Base-by-base conservation (phyloP, 2,329 filamentous ascomycete genomes). In the Geosmithia putterillii region DNA sequence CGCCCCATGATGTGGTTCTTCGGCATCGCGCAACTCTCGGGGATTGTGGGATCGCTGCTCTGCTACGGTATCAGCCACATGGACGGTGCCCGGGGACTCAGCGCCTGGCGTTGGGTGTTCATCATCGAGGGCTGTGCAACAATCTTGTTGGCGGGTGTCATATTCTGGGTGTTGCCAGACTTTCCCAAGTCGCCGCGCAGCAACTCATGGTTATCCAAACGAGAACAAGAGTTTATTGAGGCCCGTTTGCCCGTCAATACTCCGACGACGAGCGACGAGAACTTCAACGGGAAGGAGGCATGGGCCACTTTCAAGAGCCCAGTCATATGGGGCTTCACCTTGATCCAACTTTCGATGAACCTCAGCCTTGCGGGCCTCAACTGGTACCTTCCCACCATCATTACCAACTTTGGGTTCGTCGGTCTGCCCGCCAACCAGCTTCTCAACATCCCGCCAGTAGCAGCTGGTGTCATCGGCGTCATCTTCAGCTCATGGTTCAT, bases 61-160 rank as follows among this genome's bases (percentile, higher is more conserved):
- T 80, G 79, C 0, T 82, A 79, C 43, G 78, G 66, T 0, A 79
- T 83, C 46, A 74, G 75, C 0, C 73, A 73, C 51, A 77, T 83
- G 67, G 70, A 81, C 45, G 76, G 76, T 1, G 54, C 72, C 9
- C 60, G 63, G 0, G 77, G 76, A 2, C 65, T 71, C 46, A 57
- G 64, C n/a, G 79, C 74, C 1, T 83, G 80, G 80, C 61, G 79
- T 40, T 83, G 79, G 79, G 78, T 82, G 46, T 66, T 83, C 56
- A 72, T 76, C 43, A 55, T 77, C 36, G 62, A 69, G 53, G 79
- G 79, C 1, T 63, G 69, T 14, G 69, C 81, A 45, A 86, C 81
- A 1, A 62, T 81, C 18, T 34, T 79, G 3, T 56, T 77, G 1
- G 79, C 76, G 0, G 53, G 78, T 2, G 55, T 63, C 0, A 69